phyloP scores from a whole-genome alignment of 2,329 filamentous ascomycete genomes.

The Diaporthe batatas region DNA sequence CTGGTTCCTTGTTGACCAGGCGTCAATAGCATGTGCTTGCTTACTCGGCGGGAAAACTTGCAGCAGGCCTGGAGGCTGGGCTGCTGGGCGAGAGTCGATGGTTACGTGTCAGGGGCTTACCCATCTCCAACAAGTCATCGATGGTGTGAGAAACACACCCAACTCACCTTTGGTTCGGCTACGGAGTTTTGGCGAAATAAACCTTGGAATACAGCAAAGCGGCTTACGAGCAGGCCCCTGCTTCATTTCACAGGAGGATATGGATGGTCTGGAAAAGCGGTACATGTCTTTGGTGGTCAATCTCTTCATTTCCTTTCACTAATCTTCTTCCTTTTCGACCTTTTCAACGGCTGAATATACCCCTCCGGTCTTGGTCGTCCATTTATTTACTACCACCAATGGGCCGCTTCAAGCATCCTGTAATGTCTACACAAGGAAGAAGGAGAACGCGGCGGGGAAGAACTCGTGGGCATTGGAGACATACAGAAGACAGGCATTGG shows the following conservation, averaged over 20 bases:
- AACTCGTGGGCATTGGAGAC: conserved; percentile 7
- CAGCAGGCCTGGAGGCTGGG: conserved; percentile 16
- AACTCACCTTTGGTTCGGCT: conserved; percentile 5
- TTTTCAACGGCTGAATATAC: conserved; percentile 11
- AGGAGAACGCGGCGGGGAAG: background rate
- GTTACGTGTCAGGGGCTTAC: conserved; percentile 5
- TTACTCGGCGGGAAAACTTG: background rate
- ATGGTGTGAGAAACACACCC: background rate
- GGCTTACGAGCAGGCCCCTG: conserved; percentile 10
- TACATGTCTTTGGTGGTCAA: background rate
- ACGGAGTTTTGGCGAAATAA: conserved; percentile 26
- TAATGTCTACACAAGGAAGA: conserved; percentile 27
- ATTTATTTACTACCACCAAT: background rate
- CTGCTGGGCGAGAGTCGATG: background rate
- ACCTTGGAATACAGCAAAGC: conserved; percentile 27
- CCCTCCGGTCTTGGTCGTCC: conserved; percentile 32
- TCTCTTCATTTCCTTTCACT: too few relatives aligned
- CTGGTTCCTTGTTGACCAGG: background rate
- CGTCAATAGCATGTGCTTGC: conserved; percentile 3
- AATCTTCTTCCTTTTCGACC: too few relatives aligned
- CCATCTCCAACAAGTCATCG: background rate
- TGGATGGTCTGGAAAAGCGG: background rate
- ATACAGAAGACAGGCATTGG: conserved; percentile 10
- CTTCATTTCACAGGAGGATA: background rate
- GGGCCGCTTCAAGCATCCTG: background rate